A percentile compares a stretch with the other conserved stretches of the same genome.
Evolutionary conservation across 2,329 filamentous ascomycete species (phyloP).

Genomic region (Beauveria brongniartii): DNA sequence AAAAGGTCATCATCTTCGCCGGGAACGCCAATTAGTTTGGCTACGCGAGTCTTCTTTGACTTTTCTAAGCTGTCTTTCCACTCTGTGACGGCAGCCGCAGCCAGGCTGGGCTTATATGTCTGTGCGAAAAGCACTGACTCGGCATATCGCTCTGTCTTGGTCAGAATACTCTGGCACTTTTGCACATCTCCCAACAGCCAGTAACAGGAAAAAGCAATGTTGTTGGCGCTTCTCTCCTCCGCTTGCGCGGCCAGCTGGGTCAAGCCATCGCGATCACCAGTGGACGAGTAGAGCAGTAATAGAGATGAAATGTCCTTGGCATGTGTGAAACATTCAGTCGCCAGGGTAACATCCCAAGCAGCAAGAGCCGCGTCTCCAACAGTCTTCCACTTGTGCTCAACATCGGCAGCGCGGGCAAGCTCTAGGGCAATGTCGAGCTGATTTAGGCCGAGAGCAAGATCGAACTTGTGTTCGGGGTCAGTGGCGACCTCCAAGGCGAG

Average conservation of each 20-base stretch:
- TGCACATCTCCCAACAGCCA: slow-evolving; percentile 83
- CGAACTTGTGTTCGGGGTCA: slow-evolving; percentile 93
- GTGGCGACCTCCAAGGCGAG: slow-evolving; percentile 90
- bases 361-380: slow-evolving; percentile 86
- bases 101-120: slow-evolving; percentile 83
- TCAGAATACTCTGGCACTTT: slow-evolving; percentile 71
- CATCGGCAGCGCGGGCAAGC: slow-evolving; percentile 73
- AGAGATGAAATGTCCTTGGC: slow-evolving; percentile 87
- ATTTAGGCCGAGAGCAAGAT: slow-evolving; percentile 75
- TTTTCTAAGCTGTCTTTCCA: slow-evolving; percentile 86
- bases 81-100: slow-evolving; percentile 55
- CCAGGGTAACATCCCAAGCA: slow-evolving; percentile 79
- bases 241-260: slow-evolving; percentile 66
- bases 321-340: slow-evolving; percentile 86
- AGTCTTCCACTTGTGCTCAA: slow-evolving; percentile 97
- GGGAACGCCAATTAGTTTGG: slow-evolving; percentile 74
- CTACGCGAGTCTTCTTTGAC: slow-evolving; percentile 75
- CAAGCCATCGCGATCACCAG: slow-evolving; percentile 69
- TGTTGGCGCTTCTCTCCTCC: slow-evolving; percentile 70
- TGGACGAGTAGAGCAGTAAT: slow-evolving; percentile 81
- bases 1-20: slow-evolving; percentile 82
- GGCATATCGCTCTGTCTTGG: slow-evolving; percentile 67
- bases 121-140: slow-evolving; percentile 90
- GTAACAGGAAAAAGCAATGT: slow-evolving; percentile 83
- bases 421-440: slow-evolving; percentile 80